Evolutionary conservation across 176 grass and related monocot species (phyloP).

Genomic region (Pontederia paniculata): DNA sequence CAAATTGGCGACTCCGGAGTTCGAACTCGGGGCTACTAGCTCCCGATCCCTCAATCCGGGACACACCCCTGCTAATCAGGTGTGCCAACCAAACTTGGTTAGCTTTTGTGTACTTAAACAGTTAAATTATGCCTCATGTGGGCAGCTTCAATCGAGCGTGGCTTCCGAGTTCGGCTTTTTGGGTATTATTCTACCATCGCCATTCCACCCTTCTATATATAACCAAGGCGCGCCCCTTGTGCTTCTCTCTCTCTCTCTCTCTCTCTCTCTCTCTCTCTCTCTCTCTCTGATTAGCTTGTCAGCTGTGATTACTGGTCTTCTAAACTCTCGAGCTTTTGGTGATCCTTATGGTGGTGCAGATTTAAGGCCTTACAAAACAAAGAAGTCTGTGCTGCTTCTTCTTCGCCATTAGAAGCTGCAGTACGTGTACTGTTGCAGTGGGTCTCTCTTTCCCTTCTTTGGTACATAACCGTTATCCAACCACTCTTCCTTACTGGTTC

Average conservation of each 20-base stretch:
- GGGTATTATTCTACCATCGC: neutral
- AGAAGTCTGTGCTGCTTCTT: neutral
- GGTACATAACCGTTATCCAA: too few relatives aligned
- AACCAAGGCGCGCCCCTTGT: neutral
- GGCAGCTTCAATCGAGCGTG: neutral
- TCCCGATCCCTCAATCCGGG: too few relatives aligned
- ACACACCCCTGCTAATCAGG: too few relatives aligned
- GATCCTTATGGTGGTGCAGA: too few relatives aligned
- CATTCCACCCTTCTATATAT: neutral
- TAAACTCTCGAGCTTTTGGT: too few relatives aligned
- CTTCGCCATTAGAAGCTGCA: too few relatives aligned
- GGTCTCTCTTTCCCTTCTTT: too few relatives aligned
- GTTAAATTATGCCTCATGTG: neutral
- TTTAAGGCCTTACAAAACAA: neutral
- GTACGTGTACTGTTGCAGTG: neutral
- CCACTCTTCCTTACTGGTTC: too few relatives aligned
- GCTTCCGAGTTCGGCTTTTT: neutral
- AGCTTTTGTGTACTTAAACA: neutral
- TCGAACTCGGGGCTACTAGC: too few relatives aligned
- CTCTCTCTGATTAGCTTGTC: neutral
- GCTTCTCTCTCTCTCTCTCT: neutral
- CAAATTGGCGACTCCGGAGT: too few relatives aligned
- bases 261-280: neutral
- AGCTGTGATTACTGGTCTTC: too few relatives aligned
- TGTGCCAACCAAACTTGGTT: too few relatives aligned